These are phyloP conservation scores for Aspergillus flavus DNA, from an alignment of 2,329 filamentous ascomycete genomes.

Conservation along the genomic window DNA sequence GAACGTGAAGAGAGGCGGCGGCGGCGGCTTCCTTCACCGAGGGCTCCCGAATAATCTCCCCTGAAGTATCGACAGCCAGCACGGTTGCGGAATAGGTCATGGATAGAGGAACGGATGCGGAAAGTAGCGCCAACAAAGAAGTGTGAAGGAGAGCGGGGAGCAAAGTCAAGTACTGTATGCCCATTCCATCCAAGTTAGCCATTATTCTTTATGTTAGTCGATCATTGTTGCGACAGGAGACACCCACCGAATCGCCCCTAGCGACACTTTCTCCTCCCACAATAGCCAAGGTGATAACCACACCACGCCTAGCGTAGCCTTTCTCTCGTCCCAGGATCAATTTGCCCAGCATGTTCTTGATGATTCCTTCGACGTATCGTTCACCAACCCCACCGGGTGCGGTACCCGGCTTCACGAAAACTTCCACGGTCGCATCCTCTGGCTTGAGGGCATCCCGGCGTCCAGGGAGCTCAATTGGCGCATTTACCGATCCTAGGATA, in stretches of 20 bases:
- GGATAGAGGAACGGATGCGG: constrained; percentile 78
- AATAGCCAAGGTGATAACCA: constrained; percentile 48
- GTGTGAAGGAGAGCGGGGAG: constrained; percentile 83
- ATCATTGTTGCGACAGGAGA: constrained; percentile 3
- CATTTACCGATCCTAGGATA: constrained; percentile 84
- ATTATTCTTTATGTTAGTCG: not conserved
- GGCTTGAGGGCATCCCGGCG: constrained; percentile 82
- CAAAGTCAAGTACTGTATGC: constrained; percentile 70
- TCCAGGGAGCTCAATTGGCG: constrained; percentile 80
- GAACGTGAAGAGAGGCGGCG: constrained; percentile 75
- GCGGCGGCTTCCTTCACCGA: constrained; percentile 62
- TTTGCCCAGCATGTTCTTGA: constrained; percentile 40
- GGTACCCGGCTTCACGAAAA: constrained; percentile 81
- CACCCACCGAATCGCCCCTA: constrained; percentile 43
- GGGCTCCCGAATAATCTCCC: constrained; percentile 60
- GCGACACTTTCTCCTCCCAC: constrained; percentile 37
- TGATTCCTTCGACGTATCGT: constrained; percentile 72
- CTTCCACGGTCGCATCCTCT: constrained; percentile 87
- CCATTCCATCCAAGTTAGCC: constrained; percentile 13
- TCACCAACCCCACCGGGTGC: constrained; percentile 83
- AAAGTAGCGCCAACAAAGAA: constrained; percentile 74
- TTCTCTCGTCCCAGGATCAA: constrained; percentile 48
- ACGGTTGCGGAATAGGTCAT: constrained; percentile 69
- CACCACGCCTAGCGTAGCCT: constrained; percentile 43
- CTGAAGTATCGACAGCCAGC: constrained; percentile 57